Evolutionary conservation across 805 yeast species (phyloP).

Genomic region (Phaffomyces thermotolerans): DNA sequence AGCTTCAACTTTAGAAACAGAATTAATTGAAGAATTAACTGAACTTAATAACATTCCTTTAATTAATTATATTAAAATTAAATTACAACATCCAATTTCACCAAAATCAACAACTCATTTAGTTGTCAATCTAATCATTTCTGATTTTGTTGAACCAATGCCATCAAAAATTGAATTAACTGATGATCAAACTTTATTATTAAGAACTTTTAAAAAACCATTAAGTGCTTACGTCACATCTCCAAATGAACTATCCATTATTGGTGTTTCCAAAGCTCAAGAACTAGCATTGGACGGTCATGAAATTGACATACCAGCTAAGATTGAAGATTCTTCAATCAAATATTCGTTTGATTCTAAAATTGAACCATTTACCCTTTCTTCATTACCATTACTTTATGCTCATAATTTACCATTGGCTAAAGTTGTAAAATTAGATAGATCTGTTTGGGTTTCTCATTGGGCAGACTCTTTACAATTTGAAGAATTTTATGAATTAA

Average conservation of each 20-base stretch:
- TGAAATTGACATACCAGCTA: slow-evolving; percentile 30
- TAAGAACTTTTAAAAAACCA: slow-evolving; percentile 48
- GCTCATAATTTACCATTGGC: slow-evolving; percentile 60
- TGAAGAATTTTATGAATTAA: slow-evolving; percentile 80
- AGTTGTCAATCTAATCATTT: slow-evolving; percentile 40
- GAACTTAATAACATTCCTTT: slow-evolving; percentile 20
- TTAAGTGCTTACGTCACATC: slow-evolving; percentile 55
- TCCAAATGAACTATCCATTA: slow-evolving; percentile 34
- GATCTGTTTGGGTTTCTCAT: slow-evolving; percentile 88
- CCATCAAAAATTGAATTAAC: slow-evolving; percentile 58
- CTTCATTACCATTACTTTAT: slow-evolving; percentile 51
- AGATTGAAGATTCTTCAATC: slow-evolving; percentile 32
- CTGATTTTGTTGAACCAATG: slow-evolving; percentile 44
- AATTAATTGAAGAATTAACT: slow-evolving; percentile 21
- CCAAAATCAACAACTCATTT: slow-evolving; percentile 51
- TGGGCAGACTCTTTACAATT: slow-evolving; percentile 64
- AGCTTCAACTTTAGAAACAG: slow-evolving; percentile 13
- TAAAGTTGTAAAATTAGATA: slow-evolving; percentile 49
- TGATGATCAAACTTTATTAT: slow-evolving; percentile 53
- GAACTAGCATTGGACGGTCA: slow-evolving; percentile 31
- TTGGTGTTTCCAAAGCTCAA: slow-evolving; percentile 40
- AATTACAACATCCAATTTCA: slow-evolving; percentile 57
- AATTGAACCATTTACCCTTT: slow-evolving; percentile 38
- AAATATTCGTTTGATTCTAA: slow-evolving; percentile 47
- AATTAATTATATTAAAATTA: slow-evolving; percentile 38